Conservation (phyloP, 1,284 basidiomycete genomes). For the Coniferiporia sulphurascens region DNA sequence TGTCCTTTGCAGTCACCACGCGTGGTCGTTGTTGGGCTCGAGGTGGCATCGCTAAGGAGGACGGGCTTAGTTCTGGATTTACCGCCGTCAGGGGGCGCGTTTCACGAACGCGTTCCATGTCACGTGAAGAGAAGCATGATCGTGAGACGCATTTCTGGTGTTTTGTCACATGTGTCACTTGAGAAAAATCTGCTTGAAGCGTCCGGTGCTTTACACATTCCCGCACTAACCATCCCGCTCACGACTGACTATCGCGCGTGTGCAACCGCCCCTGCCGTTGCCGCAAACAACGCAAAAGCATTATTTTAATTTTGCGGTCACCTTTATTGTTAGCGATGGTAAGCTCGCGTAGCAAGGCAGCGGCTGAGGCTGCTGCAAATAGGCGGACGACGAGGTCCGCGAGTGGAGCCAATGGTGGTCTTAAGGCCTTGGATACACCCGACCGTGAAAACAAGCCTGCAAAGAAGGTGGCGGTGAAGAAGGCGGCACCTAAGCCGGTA, state of each 20-base stretch:
- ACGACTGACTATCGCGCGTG: neutral
- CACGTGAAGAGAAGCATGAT: neutral
- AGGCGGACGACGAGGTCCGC: constrained; percentile 10
- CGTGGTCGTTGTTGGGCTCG: neutral
- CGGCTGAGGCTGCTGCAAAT: constrained; percentile 14
- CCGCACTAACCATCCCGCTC: neutral
- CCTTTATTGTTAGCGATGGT: constrained; percentile 6
- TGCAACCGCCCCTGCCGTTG: neutral
- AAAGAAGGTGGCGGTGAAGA: constrained; percentile 1
- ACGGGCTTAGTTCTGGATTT: neutral
- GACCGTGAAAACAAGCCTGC: neutral
- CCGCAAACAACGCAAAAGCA: neutral
- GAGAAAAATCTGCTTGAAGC: neutral
- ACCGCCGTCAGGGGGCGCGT: neutral
- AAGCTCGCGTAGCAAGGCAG: constrained; percentile 16
- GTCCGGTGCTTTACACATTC: neutral
- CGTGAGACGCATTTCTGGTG: neutral
- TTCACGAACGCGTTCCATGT: neutral
- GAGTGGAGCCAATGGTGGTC: neutral
- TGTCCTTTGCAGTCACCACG: neutral
- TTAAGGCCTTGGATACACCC: neutral
- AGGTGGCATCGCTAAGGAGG: neutral
- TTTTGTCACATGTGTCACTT: neutral
- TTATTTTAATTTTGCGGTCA: neutral
- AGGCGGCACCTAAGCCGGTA: neutral